Evolutionary conservation across 305 asterid species (phyloP).

Genomic region (Fraxinus floribunda): DNA sequence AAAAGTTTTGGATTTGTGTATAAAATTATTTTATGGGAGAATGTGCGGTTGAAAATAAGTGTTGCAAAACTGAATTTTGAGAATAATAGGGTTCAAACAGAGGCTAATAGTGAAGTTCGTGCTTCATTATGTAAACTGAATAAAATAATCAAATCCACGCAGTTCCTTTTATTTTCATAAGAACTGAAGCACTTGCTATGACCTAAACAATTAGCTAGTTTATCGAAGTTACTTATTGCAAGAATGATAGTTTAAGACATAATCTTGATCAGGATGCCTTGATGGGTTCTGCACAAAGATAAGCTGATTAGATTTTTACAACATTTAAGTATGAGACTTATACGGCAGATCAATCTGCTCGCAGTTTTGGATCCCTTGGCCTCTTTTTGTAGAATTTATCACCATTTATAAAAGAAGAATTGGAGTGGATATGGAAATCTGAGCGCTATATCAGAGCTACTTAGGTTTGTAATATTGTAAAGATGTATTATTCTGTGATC

Average conservation of each 20-base stretch:
- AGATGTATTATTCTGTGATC: neutral
- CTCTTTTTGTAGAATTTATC: neutral
- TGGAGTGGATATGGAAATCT: neutral
- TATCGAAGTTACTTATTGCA: constrained; percentile 5
- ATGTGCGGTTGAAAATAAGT: too few relatives aligned
- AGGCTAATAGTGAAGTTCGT: neutral
- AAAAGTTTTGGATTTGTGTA: too few relatives aligned
- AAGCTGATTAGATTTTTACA: neutral
- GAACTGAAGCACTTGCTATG: neutral
- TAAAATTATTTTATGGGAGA: too few relatives aligned
- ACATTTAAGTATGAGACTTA: neutral
- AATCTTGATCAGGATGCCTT: neutral
- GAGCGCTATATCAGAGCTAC: neutral
- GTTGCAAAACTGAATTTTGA: too few relatives aligned
- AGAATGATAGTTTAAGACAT: neutral
- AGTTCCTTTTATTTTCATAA: neutral
- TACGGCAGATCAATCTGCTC: neutral
- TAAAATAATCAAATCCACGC: constrained; percentile 6
- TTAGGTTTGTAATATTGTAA: neutral
- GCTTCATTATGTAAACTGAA: neutral
- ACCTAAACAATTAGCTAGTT: neutral
- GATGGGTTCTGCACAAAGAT: neutral
- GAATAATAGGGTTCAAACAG: too few relatives aligned
- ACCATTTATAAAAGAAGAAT: neutral
- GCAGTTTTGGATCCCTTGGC: neutral